Evolutionary conservation across 176 grass and related monocot genomes (phyloP), one percentile per base, ranked within the genome.

Genomic region (Bolboschoenus planiculmis): DNA sequence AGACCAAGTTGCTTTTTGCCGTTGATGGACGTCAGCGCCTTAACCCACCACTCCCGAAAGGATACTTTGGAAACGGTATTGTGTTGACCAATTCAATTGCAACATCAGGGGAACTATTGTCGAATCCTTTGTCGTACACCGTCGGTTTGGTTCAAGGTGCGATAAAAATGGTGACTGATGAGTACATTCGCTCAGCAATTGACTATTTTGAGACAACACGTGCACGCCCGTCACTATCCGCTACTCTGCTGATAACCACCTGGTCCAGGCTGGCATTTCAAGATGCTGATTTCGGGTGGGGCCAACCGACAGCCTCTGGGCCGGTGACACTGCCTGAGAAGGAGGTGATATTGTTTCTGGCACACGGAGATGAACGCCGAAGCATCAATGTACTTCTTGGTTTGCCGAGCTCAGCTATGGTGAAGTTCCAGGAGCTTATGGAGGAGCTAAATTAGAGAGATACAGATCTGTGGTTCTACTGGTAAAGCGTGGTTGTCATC

Each of bases 61-160:
- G 96, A 0, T 97, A 97, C 87, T 99, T 95, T 24, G 92, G 96
- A 0, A 99, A 99, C 43, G 96, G 96, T 34, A 93, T 99, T 55
- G 89, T 93, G 61, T 89, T 99, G 3, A 93, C 92, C 5, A 85
- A 91, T 66, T 80, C 92, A 1, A 3, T 99, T 5, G 90, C 88
- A 8, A 55, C 87, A 0, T 91, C 92, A 3, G 87, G 61, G 0
- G 92, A 99, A 78, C 87, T 99, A 1, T 73, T 93, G 16, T 42
- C 55, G 0, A 46, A 84, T 43, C 91, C 96, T 23, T 65, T 86
- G 36, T 95, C 91, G 18, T 86, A 68, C 63, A 79, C 96, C 0
- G 89, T 84, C 1, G 89, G 50, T 53, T 76, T 90, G 29, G 96
- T 95, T 55, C 89, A 91, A 85, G 89, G 37, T 14, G 91, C 92